Percentiles rank a stretch among this genome's conserved stretches.
phyloP scores from a whole-genome alignment of 495 filamentous ascomycete genomes.

The Aspergillus avenaceus region DNA sequence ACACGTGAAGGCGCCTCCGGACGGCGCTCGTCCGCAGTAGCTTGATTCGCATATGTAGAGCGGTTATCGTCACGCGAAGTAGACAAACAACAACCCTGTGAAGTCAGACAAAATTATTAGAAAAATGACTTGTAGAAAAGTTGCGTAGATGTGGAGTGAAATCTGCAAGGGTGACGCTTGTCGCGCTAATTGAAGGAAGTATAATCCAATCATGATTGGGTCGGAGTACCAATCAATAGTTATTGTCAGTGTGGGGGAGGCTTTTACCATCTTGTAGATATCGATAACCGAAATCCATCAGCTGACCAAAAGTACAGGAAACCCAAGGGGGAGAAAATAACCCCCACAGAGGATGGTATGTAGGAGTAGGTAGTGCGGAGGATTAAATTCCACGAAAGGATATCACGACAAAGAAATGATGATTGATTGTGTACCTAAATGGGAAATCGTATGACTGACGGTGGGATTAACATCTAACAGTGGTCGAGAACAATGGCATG shows the following conservation, averaged over 20 bases:
- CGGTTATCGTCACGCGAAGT: conserved; percentile 31
- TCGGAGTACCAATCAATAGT: neutral
- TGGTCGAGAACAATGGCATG: neutral
- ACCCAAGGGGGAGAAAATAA: neutral
- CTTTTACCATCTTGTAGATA: conserved; percentile 31
- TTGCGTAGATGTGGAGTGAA: neutral
- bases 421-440: neutral
- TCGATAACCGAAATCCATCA: conserved; percentile 40
- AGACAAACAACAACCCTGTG: conserved; percentile 41
- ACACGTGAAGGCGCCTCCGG: conserved; percentile 6
- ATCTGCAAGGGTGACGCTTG: neutral
- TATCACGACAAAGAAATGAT: neutral
- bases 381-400: neutral
- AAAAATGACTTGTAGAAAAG: neutral
- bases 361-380: neutral
- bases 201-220: neutral
- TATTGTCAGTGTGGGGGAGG: neutral
- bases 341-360: neutral
- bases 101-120: neutral
- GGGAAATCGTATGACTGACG: neutral
- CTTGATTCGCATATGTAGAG: conserved; percentile 11
- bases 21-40: conserved; percentile 15
- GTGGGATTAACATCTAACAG: neutral
- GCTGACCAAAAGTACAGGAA: neutral
- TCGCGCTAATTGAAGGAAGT: neutral